phyloP scores from a whole-genome alignment of 352 stramenopile species.

The Phytopythium cucurbitacearum region DNA sequence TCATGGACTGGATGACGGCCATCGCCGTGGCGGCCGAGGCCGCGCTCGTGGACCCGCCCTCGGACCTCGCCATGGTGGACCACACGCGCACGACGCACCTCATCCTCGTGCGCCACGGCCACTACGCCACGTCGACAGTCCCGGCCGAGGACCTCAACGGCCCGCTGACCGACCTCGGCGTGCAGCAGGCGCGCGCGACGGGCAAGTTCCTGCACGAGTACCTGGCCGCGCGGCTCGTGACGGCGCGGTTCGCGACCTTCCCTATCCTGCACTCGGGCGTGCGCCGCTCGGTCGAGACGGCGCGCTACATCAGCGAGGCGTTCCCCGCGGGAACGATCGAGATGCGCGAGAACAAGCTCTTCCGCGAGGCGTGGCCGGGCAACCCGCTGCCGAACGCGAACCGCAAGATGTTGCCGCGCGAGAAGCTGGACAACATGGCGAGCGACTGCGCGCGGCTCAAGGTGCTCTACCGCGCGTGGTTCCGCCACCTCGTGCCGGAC shows the following conservation, averaged over 20 bases:
- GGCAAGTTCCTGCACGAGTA: constrained; percentile 52
- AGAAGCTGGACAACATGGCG: constrained; percentile 76
- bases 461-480: constrained; percentile 58
- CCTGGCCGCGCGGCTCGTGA: constrained; percentile 32
- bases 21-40: constrained; percentile 46
- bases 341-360: constrained; percentile 63
- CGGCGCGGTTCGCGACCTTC: constrained; percentile 53
- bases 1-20: constrained; percentile 77
- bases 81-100: constrained; percentile 67
- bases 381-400: constrained; percentile 62
- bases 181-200: constrained; percentile 39
- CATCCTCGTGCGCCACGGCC: constrained; percentile 61
- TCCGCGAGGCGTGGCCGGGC: constrained; percentile 60
- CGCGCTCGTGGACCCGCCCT: constrained; percentile 28
- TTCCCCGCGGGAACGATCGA: constrained; percentile 32
- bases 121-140: constrained; percentile 50
- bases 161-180: constrained; percentile 48
- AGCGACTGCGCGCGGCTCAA: constrained; percentile 61
- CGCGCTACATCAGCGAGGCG: constrained; percentile 29
- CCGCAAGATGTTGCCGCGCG: constrained; percentile 52
- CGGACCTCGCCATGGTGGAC: constrained; percentile 47
- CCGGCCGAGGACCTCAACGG: constrained; percentile 47
- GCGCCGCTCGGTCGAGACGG: constrained; percentile 46
- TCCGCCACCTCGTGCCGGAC: constrained; percentile 60
- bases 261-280: constrained; percentile 59